Evolutionary conservation across 352 stramenopile genomes (phyloP), one percentile per base, ranked within the genome.

Genomic region (Globisporangium cystogenes): DNA sequence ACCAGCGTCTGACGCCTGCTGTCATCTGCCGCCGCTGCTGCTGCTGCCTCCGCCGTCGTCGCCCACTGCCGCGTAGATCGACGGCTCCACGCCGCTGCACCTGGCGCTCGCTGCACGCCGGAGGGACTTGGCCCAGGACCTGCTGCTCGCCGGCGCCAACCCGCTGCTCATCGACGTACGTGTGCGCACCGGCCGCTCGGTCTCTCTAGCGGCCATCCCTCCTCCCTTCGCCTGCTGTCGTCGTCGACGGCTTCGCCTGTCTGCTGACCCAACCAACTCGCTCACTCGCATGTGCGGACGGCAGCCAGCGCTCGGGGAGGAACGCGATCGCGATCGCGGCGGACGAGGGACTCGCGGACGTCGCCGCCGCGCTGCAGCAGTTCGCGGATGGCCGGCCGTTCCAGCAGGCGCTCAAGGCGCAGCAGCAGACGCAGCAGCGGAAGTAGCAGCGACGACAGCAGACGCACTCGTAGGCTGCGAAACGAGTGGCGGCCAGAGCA

Each of bases 21-120:
- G 26, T n/a, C n/a, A 31, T 31, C 26, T 31, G 26, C 3, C 26
- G 7, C 26, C 26, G 47, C 31, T 24, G 35, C 5, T 16, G 16
- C 12, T 31, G 14, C 26, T 11, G 21, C 21, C 18, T 29, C 31
- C 18, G 15, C 26, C 26, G 31, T 36, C 31, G 7, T 15, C 31
- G 7, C 7, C 14, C 31, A 27, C 24, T 18, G 16, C 24, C 26
- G n/a, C n/a, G n/a, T n/a, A 88, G 75, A 72, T 84, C 43, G 75
- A 86, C 16, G 77, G 75, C 7, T 77, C 77, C 44, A 88, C 77
- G 12, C 73, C 75, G 18, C 57, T 86, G 20, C 77, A 88, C 42
- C 46, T 88, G 21, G 76, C 74, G 23, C 59, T 83, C 4, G 59
- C 81, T 41, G 48, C 63, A 35, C 71, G 67, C 27, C 74, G 74